Conservation (phyloP, 1,139 yeast species). For the Blastobotrys raffinosifermentans region DNA sequence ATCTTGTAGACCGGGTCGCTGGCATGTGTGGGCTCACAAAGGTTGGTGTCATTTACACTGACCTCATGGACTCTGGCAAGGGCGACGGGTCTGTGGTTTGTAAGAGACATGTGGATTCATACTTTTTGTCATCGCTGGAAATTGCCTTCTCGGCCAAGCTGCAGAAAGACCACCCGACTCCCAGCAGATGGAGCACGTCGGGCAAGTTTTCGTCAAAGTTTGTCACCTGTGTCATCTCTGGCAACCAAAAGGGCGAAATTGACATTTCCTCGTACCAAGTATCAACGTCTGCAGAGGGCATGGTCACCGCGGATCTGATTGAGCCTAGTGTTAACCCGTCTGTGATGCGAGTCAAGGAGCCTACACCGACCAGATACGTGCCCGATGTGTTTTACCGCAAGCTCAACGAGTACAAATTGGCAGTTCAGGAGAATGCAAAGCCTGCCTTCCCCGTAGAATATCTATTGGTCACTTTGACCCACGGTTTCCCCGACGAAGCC, state of each 20-base stretch:
- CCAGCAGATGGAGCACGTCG: constrained; percentile 57
- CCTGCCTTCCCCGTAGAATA: constrained; percentile 97
- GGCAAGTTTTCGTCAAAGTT: constrained; percentile 80
- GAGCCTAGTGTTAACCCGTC: constrained; percentile 90
- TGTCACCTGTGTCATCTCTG: constrained; percentile 88
- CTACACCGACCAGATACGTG: constrained; percentile 68
- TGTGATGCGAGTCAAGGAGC: constrained; percentile 72
- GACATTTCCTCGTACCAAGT: constrained; percentile 92
- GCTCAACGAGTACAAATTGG: constrained; percentile 80
- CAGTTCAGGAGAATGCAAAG: constrained; percentile 83
- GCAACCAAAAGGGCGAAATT: constrained; percentile 79
- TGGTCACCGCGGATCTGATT: constrained; percentile 79
- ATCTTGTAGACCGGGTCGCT: constrained; percentile 50
- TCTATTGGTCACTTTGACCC: constrained; percentile 79
- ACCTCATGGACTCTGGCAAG: constrained; percentile 77
- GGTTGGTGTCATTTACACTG: constrained; percentile 86
- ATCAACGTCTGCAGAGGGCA: constrained; percentile 78
- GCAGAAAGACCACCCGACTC: constrained; percentile 64
- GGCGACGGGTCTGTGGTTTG: constrained; percentile 87
- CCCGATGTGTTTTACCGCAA: constrained; percentile 89
- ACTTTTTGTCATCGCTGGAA: constrained; percentile 81
- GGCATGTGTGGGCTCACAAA: constrained; percentile 55
- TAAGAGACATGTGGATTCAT: constrained; percentile 88
- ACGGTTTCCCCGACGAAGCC: constrained; percentile 78
- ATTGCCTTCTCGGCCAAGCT: constrained; percentile 77